These are phyloP conservation scores for Leccinum variabile DNA, from an alignment of 1,284 basidiomycete species.

Conservation along the genomic window DNA sequence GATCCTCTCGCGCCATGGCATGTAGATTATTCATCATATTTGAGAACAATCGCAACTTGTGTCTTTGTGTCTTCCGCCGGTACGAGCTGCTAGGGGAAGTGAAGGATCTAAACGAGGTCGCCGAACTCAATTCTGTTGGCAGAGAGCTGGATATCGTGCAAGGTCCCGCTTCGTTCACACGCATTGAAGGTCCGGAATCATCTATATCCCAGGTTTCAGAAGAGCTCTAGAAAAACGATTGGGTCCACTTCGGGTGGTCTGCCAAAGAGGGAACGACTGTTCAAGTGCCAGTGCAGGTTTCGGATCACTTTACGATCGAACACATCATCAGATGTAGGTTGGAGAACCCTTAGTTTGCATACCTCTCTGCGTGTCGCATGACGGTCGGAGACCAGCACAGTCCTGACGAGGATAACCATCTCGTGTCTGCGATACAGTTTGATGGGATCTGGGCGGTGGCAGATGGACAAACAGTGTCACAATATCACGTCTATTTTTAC, in stretches of 20 bases:
- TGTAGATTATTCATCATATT: too few species aligned
- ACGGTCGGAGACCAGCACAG: background rate
- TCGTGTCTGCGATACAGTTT: background rate
- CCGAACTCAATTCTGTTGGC: too few species aligned
- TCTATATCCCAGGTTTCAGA: background rate
- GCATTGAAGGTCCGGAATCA: background rate
- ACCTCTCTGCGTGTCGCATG: background rate
- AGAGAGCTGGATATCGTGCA: too few species aligned
- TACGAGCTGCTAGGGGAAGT: too few species aligned
- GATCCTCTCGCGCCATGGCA: too few species aligned
- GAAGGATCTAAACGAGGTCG: too few species aligned
- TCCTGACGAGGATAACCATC: background rate
- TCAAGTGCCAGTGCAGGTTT: background rate
- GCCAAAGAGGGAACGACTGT: background rate
- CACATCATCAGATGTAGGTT: too few species aligned
- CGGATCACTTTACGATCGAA: background rate
- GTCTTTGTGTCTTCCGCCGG: too few species aligned
- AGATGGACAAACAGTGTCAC: background rate
- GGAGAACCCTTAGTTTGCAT: background rate
- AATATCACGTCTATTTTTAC: background rate
- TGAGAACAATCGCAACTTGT: too few species aligned
- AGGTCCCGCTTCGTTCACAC: background rate
- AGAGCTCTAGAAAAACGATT: background rate
- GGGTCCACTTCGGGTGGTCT: conserved; percentile 1
- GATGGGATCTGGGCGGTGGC: too few species aligned